phyloP scores from a whole-genome alignment of 2,329 filamentous ascomycete species.

The Fonsecaea multimorphosa region DNA sequence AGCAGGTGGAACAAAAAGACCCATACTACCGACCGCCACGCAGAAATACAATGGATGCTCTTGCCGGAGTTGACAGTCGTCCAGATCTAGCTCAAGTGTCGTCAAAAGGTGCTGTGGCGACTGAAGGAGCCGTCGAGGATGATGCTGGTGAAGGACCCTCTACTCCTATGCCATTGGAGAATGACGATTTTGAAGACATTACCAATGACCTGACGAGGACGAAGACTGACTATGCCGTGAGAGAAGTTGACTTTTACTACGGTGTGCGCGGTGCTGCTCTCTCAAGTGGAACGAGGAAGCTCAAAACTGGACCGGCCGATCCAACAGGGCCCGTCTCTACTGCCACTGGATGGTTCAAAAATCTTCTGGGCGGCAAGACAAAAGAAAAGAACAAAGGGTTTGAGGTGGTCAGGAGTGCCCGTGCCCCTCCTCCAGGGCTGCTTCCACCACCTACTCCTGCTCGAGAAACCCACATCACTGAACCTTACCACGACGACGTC shows the following conservation, averaged over 20 bases:
- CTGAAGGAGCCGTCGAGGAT: constrained; percentile 56
- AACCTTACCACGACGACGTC: constrained; percentile 66
- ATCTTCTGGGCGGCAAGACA: constrained; percentile 78
- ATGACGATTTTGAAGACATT: constrained; percentile 46
- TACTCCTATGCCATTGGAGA: constrained; percentile 44
- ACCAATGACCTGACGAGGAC: constrained; percentile 53
- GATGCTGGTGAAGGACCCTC: constrained; percentile 42
- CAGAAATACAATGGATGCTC: constrained; percentile 65
- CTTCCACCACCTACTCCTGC: constrained; percentile 43
- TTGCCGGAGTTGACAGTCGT: constrained; percentile 48
- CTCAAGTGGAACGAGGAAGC: constrained; percentile 79
- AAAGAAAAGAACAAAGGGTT: constrained; percentile 97
- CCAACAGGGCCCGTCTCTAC: constrained; percentile 89
- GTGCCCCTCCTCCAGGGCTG: constrained; percentile 79
- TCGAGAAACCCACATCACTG: constrained; percentile 63
- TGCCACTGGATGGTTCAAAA: constrained; percentile 86
- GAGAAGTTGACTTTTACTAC: constrained; percentile 97
- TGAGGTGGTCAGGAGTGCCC: constrained; percentile 88
- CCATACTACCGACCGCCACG: constrained; percentile 89
- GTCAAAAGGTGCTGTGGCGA: constrained; percentile 45
- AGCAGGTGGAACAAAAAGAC: constrained; percentile 65
- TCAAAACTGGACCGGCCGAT: constrained; percentile 93
- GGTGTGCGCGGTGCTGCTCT: constrained; percentile 86
- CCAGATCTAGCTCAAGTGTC: constrained; percentile 54
- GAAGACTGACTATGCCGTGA: constrained; percentile 75